Conservation (phyloP, 75 land plant genomes). For the Picea glauca region DNA sequence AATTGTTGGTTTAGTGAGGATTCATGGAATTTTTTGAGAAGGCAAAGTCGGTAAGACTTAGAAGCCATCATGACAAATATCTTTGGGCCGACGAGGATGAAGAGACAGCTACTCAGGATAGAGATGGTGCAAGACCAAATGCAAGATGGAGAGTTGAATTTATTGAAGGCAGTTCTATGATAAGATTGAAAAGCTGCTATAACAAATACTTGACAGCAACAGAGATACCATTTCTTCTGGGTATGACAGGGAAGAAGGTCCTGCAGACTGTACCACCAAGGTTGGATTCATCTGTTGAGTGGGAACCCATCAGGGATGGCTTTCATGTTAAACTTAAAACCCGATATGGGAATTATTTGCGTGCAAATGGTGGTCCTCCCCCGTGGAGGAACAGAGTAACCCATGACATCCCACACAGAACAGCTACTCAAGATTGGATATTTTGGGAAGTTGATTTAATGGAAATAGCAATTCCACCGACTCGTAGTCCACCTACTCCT, state of each 20-base stretch:
- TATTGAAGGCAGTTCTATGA: slow-evolving; percentile 1
- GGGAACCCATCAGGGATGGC: slow-evolving; percentile 49
- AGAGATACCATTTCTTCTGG: slow-evolving; percentile 65
- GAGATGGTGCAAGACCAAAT: slow-evolving; percentile 9
- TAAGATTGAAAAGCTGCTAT: slow-evolving; percentile 64
- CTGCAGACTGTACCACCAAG: slow-evolving; percentile 40
- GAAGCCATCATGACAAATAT: slow-evolving; percentile 59
- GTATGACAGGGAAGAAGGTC: slow-evolving; percentile 85
- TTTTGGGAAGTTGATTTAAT: slow-evolving; percentile 75
- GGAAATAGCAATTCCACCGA: slow-evolving; percentile 12
- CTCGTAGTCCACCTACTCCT: background rate
- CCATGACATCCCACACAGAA: slow-evolving; percentile 71
- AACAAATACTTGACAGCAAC: slow-evolving; percentile 68
- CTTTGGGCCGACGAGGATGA: slow-evolving; percentile 57
- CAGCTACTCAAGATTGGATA: slow-evolving; percentile 70
- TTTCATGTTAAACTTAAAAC: slow-evolving; percentile 65
- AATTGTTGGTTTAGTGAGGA: background rate
- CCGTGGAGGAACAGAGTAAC: slow-evolving; percentile 91
- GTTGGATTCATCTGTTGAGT: slow-evolving; percentile 66
- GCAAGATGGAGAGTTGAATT: slow-evolving; percentile 28
- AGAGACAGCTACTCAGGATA: slow-evolving; percentile 30
- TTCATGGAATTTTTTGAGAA: slow-evolving; percentile 13
- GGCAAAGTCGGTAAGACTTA: slow-evolving; percentile 43
- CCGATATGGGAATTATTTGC: slow-evolving; percentile 62
- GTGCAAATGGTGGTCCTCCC: slow-evolving; percentile 76